Evolutionary conservation across 352 stramenopile species (phyloP).

Genomic region (Pseudoperonospora humuli): DNA sequence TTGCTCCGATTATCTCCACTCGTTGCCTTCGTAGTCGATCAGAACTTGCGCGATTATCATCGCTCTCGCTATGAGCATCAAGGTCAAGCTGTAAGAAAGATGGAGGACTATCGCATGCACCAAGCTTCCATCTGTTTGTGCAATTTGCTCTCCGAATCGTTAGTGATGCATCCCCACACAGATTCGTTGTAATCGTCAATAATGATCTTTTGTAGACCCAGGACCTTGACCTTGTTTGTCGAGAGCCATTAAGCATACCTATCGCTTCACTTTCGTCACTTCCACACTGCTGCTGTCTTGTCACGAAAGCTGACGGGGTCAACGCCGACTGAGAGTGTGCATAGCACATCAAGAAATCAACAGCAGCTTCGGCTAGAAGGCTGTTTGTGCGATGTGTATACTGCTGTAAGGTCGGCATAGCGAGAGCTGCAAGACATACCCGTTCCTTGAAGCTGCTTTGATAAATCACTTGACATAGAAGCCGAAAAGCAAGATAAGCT

Average conservation of each 20-base stretch:
- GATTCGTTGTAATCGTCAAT: slow-evolving; percentile 39
- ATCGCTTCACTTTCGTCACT: slow-evolving; percentile 4
- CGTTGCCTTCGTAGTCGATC: slow-evolving; percentile 1
- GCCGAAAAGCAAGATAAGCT: slow-evolving; percentile 50
- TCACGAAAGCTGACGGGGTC: slow-evolving; percentile 29
- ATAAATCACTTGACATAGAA: slow-evolving; percentile 60
- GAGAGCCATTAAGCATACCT: slow-evolving; percentile 2
- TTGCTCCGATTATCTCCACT: neutral
- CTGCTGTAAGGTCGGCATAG: slow-evolving; percentile 50
- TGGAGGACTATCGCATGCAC: slow-evolving; percentile 12
- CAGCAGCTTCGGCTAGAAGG: slow-evolving; percentile 48
- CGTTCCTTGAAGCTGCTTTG: slow-evolving; percentile 34
- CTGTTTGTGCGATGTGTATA: slow-evolving; percentile 28
- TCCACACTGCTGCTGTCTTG: neutral
- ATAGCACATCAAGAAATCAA: slow-evolving; percentile 78
- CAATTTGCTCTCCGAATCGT: slow-evolving; percentile 46
- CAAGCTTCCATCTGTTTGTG: slow-evolving; percentile 42
- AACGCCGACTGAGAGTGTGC: slow-evolving; percentile 46
- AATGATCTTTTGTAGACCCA: slow-evolving; percentile 53
- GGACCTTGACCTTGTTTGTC: slow-evolving; percentile 18
- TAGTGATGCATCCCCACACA: slow-evolving; percentile 22
- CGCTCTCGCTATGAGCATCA: neutral
- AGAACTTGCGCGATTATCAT: neutral
- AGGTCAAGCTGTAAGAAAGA: neutral
- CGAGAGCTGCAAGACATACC: slow-evolving; percentile 32